Percentiles rank a stretch among this genome's conserved stretches.
Evolutionary conservation across 441 rosid genomes (phyloP).

Genomic region (Bruguiera hainesii): DNA sequence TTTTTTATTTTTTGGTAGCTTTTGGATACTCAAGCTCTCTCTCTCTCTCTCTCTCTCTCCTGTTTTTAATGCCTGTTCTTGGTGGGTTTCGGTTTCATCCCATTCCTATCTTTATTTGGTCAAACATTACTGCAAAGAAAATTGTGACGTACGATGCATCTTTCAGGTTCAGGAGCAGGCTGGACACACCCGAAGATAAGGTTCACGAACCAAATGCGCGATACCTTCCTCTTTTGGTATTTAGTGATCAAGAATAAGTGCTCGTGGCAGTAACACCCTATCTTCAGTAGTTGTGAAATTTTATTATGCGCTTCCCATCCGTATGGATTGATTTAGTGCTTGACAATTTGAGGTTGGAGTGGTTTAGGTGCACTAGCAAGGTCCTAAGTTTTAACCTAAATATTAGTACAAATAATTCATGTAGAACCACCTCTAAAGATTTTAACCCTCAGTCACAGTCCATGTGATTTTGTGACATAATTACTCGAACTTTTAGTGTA

Average conservation of each 20-base stretch:
- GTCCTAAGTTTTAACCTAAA: too few relatives aligned
- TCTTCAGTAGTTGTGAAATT: too few relatives aligned
- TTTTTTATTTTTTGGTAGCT: background rate
- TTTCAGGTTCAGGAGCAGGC: background rate
- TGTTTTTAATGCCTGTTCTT: background rate
- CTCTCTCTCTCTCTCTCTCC: background rate
- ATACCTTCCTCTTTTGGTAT: constrained; percentile 7
- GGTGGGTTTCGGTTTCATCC: background rate
- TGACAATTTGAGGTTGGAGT: too few relatives aligned
- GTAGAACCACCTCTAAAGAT: too few relatives aligned
- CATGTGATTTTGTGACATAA: too few relatives aligned
- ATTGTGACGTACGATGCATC: background rate
- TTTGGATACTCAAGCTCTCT: constrained; percentile 9
- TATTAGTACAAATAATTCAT: too few relatives aligned
- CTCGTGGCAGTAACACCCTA: background rate
- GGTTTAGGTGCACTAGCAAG: too few relatives aligned
- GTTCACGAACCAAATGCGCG: background rate
- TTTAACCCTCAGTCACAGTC: too few relatives aligned
- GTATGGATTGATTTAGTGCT: too few relatives aligned
- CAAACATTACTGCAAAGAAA: constrained; percentile 21
- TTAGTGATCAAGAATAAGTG: background rate
- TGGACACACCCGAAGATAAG: background rate
- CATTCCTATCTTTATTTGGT: constrained; percentile 8
- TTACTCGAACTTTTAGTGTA: too few relatives aligned
- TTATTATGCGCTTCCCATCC: too few relatives aligned